Conservation (phyloP, 179 eudicot species). For the Silene coronaria region DNA sequence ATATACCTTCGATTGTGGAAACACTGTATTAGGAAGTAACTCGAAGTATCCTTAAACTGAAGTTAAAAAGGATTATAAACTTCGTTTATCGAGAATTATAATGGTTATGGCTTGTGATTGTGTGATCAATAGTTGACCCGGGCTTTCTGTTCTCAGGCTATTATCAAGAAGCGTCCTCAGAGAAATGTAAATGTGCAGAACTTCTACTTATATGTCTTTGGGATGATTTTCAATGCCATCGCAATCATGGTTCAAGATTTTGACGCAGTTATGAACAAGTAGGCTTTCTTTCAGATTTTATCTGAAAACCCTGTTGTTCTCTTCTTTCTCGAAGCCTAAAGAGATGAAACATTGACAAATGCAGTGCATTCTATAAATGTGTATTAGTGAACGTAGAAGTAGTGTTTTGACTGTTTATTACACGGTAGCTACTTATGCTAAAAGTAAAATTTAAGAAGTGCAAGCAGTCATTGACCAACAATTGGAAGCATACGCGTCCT, state of each 20-base stretch:
- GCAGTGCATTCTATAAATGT: not conserved
- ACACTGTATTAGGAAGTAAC: not conserved
- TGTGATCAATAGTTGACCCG: not conserved
- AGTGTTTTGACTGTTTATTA: too few relatives aligned
- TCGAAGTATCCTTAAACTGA: not conserved
- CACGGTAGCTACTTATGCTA: not conserved
- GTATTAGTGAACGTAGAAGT: too few relatives aligned
- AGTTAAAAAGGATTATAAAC: not conserved
- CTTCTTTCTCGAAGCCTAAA: too few relatives aligned
- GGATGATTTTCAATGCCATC: conserved; percentile 91
- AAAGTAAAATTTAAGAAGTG: not conserved
- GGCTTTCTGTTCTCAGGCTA: conserved; percentile 51
- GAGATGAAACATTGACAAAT: not conserved
- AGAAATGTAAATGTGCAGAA: conserved; percentile 98
- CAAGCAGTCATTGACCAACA: not conserved
- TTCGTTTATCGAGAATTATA: too few relatives aligned
- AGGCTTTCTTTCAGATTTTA: not conserved
- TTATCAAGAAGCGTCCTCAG: conserved; percentile 90
- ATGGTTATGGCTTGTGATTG: not conserved
- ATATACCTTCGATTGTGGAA: too few relatives aligned
- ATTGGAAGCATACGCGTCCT: too few relatives aligned
- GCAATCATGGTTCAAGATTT: conserved; percentile 89
- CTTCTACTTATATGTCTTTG: conserved; percentile 94
- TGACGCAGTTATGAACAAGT: conserved; percentile 22
- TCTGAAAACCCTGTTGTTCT: not conserved